phyloP scores from a whole-genome alignment of 2,329 filamentous ascomycete species.

The Alternaria sp. region DNA sequence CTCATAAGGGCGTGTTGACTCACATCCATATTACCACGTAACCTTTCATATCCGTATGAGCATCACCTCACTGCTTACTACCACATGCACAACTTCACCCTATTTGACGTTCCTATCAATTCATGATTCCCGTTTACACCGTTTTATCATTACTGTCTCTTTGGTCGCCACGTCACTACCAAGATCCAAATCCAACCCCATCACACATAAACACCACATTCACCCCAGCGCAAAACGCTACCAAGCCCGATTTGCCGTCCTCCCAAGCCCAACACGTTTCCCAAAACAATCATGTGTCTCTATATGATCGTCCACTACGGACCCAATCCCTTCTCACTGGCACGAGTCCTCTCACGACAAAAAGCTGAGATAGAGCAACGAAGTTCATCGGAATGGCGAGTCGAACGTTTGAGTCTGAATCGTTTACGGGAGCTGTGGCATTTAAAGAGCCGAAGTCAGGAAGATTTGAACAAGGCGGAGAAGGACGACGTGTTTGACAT shows the following conservation, averaged over 20 bases:
- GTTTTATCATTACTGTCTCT: not conserved
- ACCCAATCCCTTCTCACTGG: not conserved
- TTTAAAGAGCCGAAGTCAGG: not conserved
- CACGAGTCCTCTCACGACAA: not conserved
- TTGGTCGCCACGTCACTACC: not conserved
- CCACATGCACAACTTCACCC: not conserved
- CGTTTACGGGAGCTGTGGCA: not conserved
- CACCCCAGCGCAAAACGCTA: accelerated
- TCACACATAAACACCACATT: not conserved
- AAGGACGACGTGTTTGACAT: not conserved
- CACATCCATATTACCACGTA: not conserved
- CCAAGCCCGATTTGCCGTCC: not conserved
- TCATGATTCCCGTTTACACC: not conserved
- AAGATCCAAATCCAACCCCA: not conserved
- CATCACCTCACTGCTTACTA: not conserved
- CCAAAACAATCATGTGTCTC: not conserved
- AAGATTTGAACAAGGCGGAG: not conserved
- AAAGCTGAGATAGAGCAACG: not conserved
- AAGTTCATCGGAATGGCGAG: not conserved
- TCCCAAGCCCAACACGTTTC: accelerated
- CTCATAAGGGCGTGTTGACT: not conserved
- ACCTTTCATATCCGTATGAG: accelerated
- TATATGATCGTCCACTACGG: not conserved
- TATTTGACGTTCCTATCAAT: not conserved
- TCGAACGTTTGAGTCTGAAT: not conserved